Conservation (phyloP, 345 rosid species). For the Firmiana major region DNA sequence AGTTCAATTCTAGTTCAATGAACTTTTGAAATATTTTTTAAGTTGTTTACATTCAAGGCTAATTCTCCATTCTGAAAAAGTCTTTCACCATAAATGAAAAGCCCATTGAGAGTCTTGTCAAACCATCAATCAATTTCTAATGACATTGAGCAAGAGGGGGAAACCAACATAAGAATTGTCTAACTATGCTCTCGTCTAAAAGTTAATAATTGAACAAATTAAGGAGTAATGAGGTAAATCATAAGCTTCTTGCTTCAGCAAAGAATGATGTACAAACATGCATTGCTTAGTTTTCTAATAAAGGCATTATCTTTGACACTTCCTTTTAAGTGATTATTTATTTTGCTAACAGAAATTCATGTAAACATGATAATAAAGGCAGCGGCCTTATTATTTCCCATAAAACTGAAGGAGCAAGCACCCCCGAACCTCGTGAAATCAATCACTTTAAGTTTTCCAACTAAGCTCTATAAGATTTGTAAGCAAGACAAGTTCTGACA, state of each 20-base stretch:
- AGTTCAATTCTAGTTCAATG: neutral
- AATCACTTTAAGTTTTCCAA: neutral
- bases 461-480: neutral
- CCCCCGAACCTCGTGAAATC: neutral
- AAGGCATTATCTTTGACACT: neutral
- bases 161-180: neutral
- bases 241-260: neutral
- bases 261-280: neutral
- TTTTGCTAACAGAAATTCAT: neutral
- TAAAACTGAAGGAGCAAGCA: neutral
- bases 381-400: neutral
- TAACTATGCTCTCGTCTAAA: neutral
- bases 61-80: neutral
- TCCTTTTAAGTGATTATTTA: neutral
- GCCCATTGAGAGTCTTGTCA: neutral
- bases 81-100: neutral
- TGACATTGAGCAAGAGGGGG: neutral
- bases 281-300: neutral
- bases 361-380: neutral
- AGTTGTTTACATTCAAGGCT: neutral
- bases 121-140: neutral
- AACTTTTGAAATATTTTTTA: neutral
- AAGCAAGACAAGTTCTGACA: neutral
- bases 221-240: neutral
- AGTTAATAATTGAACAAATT: neutral